Base-by-base conservation (phyloP, 768 basidiomycete species). In the Boletellus sp. region DNA sequence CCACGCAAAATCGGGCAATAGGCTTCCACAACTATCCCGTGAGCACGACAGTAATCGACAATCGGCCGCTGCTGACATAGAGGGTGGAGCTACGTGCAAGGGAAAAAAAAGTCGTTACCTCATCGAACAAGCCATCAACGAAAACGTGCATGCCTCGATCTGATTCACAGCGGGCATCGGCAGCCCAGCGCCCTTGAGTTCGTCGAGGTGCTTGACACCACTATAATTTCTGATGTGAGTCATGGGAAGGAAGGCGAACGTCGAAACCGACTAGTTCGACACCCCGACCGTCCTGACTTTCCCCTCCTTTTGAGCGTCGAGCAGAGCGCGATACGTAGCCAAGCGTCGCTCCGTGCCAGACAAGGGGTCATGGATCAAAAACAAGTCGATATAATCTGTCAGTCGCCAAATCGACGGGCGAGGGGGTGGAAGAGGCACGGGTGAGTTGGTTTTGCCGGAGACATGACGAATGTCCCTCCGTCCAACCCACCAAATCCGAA, bases 41-140 rank as follows among this genome's bases (percentile, higher is more conserved):
- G 70, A 36, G 73, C 65, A 19, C 67, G 65, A 68, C 89, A 91
- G 64, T 87, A 94, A 5, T 83, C 76, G 16, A 87, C 87, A 48
- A 94, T 89, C 7, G 81, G 75, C 36, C 74, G 77, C 59, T 93
- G 90, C 62, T 93, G 91, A 67, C 88, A 92, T 51, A 84, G 77
- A 0, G 90, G 89, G 55, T 91, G 89, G 17, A 91, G 72, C 88
- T 90, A 57, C 33, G 40, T 41, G 39, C 48, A 49, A 46, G 11
- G 32, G 16, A 31, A 46, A 28, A n/a, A 26, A 45, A 26, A 7
- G 47, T n/a, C 16, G 45, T 57, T 54, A 51, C 42, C 40, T 50
- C 41, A 42, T 42, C 32, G 36, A 33, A 42, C 12, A 17, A 22
- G 22, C 24, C 1, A 43, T 41, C 26, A 51, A 42, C 24, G 42